phyloP scores from a whole-genome alignment of 169 alveolate genomes.

The Eimeria praecox region DNA sequence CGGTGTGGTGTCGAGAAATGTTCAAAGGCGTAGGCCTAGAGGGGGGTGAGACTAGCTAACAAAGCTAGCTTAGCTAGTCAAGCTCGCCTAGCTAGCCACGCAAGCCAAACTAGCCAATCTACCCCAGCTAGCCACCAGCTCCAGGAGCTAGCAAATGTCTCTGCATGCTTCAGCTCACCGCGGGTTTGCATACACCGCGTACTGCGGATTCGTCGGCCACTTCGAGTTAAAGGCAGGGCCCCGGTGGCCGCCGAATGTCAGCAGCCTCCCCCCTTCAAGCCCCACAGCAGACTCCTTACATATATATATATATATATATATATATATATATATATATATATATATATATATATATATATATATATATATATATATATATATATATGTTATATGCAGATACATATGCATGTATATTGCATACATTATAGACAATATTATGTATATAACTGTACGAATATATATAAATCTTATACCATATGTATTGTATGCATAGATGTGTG shows the following conservation, averaged over 20 bases:
- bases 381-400: too few species aligned
- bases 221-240: not conserved
- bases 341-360: too few species aligned
- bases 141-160: too few species aligned
- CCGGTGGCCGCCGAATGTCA: not conserved
- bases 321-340: too few species aligned
- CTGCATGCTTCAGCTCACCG: not conserved
- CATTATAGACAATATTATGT: too few species aligned
- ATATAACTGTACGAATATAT: too few species aligned
- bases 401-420: too few species aligned
- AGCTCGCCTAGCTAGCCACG: not conserved
- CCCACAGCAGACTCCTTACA: not conserved
- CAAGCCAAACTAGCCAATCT: not conserved
- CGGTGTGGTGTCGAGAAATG: too few species aligned
- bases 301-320: too few species aligned
- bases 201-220: constrained; percentile 52
- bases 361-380: too few species aligned
- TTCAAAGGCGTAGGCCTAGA: too few species aligned
- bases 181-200: constrained; percentile 14
- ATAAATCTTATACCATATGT: not conserved
- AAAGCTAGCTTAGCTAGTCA: not conserved
- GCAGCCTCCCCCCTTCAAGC: constrained; percentile 18
- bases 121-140: not conserved
- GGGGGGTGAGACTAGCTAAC: too few species aligned
- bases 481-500: not conserved